Evolutionary conservation across 768 basidiomycete genomes (phyloP).

Genomic region (Termitomyces sp.): DNA sequence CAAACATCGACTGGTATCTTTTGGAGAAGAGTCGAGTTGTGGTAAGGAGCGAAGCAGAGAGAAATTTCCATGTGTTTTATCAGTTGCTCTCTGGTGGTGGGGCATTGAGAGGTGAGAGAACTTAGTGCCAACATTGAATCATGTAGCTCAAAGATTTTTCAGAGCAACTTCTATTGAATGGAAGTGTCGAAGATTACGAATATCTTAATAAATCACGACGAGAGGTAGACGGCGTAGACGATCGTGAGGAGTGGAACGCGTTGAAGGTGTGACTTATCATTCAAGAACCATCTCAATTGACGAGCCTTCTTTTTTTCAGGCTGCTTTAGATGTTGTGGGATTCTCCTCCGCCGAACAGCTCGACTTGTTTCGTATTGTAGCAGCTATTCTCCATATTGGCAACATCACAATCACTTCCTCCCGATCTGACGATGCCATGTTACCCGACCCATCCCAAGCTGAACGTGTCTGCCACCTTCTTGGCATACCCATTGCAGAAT

Average conservation of each 20-base stretch:
- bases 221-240: slow-evolving; percentile 95
- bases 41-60: slow-evolving; percentile 80
- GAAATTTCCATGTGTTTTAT: slow-evolving; percentile 97
- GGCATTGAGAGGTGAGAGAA: slow-evolving; percentile 59
- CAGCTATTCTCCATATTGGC: slow-evolving; percentile 92
- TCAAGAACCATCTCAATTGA: background rate
- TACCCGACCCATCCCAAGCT: slow-evolving; percentile 82
- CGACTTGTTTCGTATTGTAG: slow-evolving; percentile 91
- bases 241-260: slow-evolving; percentile 81
- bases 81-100: slow-evolving; percentile 83
- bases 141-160: slow-evolving; percentile 6
- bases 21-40: slow-evolving; percentile 97
- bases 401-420: slow-evolving; percentile 84
- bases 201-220: slow-evolving; percentile 87
- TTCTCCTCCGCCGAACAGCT: slow-evolving; percentile 83
- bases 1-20: slow-evolving; percentile 98
- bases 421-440: slow-evolving; percentile 74
- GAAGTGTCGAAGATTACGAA: slow-evolving; percentile 78
- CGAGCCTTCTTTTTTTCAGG: slow-evolving; percentile 34
- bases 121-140: background rate
- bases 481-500: slow-evolving; percentile 84
- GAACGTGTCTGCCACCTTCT: slow-evolving; percentile 89
- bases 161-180: slow-evolving; percentile 77
- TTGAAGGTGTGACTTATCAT: slow-evolving; percentile 55
- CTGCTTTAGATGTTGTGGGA: slow-evolving; percentile 86